Conservation (phyloP, 2,329 filamentous ascomycete species). For the Alternaria dauci region DNA sequence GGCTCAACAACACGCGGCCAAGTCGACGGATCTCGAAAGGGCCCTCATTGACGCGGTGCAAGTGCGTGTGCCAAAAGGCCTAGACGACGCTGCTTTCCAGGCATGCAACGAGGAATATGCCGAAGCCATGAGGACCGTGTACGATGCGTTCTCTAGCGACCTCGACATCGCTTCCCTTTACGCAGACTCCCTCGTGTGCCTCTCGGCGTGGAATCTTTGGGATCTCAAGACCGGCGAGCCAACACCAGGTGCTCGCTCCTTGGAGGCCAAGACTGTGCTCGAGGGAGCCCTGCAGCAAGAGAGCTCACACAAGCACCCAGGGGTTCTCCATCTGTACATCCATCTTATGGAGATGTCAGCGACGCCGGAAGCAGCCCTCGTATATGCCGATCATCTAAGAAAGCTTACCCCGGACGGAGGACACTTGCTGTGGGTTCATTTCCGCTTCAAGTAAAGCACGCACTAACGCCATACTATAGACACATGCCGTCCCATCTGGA, state of each 20-base stretch:
- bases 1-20: constrained; percentile 53
- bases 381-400: constrained; percentile 68
- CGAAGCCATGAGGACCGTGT: constrained; percentile 66
- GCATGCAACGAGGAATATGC: constrained; percentile 69
- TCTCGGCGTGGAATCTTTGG: constrained; percentile 72
- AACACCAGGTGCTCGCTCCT: constrained; percentile 61
- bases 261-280: constrained; percentile 67
- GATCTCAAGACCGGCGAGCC: constrained; percentile 67
- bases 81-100: constrained; percentile 55
- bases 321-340: constrained; percentile 77
- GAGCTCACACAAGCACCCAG: constrained; percentile 67
- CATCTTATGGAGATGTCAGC: constrained; percentile 81
- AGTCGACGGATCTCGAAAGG: constrained; percentile 62
- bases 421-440: constrained; percentile 61
- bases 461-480: background rate
- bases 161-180: constrained; percentile 71
- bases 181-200: constrained; percentile 71
- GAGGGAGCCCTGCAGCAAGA: constrained; percentile 64
- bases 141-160: constrained; percentile 62
- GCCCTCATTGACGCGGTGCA: constrained; percentile 70
- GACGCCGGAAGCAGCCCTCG: constrained; percentile 68
- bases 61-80: constrained; percentile 53
- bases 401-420: constrained; percentile 73
- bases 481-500: constrained; percentile 85
- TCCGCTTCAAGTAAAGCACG: background rate